phyloP scores from a whole-genome alignment of 2,329 filamentous ascomycete species.

The Aspergillus sp. region DNA sequence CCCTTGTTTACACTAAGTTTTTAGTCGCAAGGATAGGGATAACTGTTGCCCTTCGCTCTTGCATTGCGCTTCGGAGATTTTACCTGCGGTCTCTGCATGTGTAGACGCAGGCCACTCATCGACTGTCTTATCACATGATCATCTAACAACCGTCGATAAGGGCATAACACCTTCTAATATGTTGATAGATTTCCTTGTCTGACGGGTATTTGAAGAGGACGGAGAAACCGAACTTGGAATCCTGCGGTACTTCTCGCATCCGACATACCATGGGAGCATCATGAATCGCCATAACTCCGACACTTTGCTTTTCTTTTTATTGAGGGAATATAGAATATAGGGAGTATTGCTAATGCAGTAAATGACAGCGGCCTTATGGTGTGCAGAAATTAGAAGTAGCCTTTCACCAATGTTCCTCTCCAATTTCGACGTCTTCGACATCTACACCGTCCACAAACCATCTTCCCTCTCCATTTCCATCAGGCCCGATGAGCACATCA shows the following conservation, averaged over 20 bases:
- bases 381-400: not conserved
- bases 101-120: not conserved
- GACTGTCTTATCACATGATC: not conserved
- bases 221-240: not conserved
- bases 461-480: conserved; percentile 45
- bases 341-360: not conserved
- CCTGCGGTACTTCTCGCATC: not conserved
- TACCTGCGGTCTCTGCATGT: too few species aligned
- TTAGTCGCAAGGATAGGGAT: not conserved
- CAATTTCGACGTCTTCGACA: conserved; percentile 41
- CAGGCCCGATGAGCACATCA: conserved; percentile 45
- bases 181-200: not conserved
- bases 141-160: not conserved
- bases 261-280: not conserved
- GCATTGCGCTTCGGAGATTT: too few species aligned
- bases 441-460: conserved; percentile 49
- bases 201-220: not conserved
- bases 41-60: not conserved
- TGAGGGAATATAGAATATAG: too few species aligned
- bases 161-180: not conserved
- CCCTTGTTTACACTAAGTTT: not conserved
- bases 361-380: not conserved
- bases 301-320: not conserved
- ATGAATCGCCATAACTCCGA: not conserved
- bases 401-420: conserved; percentile 38